Base-by-base conservation (phyloP, 2,329 filamentous ascomycete genomes). In the Ophiostoma tasmaniense region DNA sequence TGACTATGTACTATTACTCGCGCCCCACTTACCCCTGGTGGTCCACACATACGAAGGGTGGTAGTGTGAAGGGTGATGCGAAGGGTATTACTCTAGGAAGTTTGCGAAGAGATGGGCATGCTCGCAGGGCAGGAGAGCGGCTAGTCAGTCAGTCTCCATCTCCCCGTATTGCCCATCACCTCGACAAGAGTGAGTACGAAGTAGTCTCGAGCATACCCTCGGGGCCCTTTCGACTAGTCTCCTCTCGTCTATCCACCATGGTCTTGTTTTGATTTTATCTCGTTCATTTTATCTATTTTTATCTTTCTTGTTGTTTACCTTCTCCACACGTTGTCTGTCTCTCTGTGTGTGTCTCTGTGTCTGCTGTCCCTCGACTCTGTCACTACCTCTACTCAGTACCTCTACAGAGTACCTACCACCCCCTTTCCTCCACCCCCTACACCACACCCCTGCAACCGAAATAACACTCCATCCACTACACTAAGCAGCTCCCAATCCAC, bases 201-300 rank as follows among this genome's bases (percentile, higher is more conserved):
- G 35, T 37, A 39, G 37, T 39, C 37, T 45, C 4, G 42, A 45
- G 42, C 17, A n/a, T 45, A 14, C 39, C 39, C 39, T 42, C 39
- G 17, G 17, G 8, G 39, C 39, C 39, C 39, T 42, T 42, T 42
- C 17, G 39, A 6, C 42, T 42, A 42, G 39, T 45, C 50, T 22
- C 45, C 45, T 22, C 50, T 25, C 11, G 3, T 25, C 50, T 25
- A 55, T 10, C 50, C 50, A 55, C 50, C 50, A 55, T 25, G 50
- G 10, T 22, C n/a, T 55, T 22, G 50, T 22, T 55, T 55, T 55
- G 50, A 11, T 55, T 55, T 62, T 33, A 37, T 62, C 30, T 62
- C 30, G 28, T 4, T 33, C 30, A 33, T 35, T 73, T 68, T 70
- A 71, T 71, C 72, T 72, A 67, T 35, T 72, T 71, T 73, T 69